Evolutionary conservation across 768 basidiomycete genomes (phyloP), one percentile per base, ranked within the genome.

Genomic region (Cytidiella melzeri): DNA sequence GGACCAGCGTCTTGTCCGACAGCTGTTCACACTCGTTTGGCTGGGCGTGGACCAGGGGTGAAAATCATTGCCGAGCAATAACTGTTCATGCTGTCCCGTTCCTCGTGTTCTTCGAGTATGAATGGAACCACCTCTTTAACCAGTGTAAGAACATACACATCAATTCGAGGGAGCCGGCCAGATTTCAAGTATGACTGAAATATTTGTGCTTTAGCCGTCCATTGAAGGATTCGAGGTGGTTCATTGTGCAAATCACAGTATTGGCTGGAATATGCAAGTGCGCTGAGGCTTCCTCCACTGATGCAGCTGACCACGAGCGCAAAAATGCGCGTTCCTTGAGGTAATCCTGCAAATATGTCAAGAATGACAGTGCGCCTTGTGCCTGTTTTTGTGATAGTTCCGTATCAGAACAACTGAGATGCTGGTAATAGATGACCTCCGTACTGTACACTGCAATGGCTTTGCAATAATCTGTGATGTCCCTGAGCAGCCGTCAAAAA

Each of bases 151-250:
- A 43, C 23, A 15, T 25, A 43, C 20, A 43, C 15, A 23, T 43
- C 42, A 13, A 23, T 23, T 5, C 42, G 42, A 20, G 42, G 42
- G 42, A 43, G 42, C 15, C 42, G 18, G 7, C 42, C 42, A 21
- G 42, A 43, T 4, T 5, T 23, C 4, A 21, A 25, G 42, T 43
- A 43, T 4, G 42, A 23, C 4, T n/a, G 20, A 43, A 64, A 48
- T 64, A 64, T 34, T 55, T 59, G 3, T 47, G 47, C 49, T 69
- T 69, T 37, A 68, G 48, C 18, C 55, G 57, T 1, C 64, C 63
- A 44, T 70, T 69, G 50, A 66, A 67, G 0, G 61, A 65, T 53
- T 70, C 69, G 2, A 70, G 61, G 39, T 60, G 63, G 51, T 70
- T 70, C 15, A 60, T 69, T 1, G 68, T 70, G 9, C 61, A 60